These are phyloP conservation scores for Trichosporon asahii DNA, from an alignment of 1,284 basidiomycete species.

Conservation along the genomic window DNA sequence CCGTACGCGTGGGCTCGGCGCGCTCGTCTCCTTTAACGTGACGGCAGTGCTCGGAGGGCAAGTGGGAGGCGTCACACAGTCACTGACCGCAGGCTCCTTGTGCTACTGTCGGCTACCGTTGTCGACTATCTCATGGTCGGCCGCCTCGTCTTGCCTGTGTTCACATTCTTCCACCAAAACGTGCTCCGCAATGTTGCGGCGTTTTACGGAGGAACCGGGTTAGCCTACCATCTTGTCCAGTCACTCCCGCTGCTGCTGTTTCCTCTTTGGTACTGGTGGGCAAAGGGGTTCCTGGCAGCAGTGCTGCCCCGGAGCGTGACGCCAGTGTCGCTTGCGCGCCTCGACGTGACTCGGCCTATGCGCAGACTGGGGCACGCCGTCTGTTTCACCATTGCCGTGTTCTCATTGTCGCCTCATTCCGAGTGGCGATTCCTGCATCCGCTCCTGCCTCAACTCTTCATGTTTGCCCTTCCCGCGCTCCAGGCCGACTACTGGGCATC, in stretches of 20 bases:
- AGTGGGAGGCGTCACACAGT: neutral
- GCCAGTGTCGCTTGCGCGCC: conserved; percentile 24
- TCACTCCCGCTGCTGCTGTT: conserved; percentile 77
- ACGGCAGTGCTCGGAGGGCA: conserved; percentile 22
- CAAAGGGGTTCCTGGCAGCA: conserved; percentile 56
- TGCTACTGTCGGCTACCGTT: conserved; percentile 34
- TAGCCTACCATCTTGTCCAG: conserved; percentile 87
- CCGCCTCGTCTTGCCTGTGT: conserved; percentile 41
- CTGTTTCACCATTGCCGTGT: conserved; percentile 64
- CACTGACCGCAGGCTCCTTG: conserved; percentile 25
- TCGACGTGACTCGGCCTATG: conserved; percentile 41
- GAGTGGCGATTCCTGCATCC: conserved; percentile 98
- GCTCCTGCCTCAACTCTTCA: conserved; percentile 75
- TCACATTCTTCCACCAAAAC: conserved; percentile 74
- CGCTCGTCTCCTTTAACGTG: neutral
- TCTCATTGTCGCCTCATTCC: conserved; percentile 83
- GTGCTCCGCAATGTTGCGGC: conserved; percentile 80
- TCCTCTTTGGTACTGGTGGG: conserved; percentile 67
- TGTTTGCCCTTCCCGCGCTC: conserved; percentile 72
- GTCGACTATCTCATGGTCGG: conserved; percentile 47
- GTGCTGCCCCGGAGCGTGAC: conserved; percentile 42
- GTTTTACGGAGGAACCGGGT: conserved; percentile 87
- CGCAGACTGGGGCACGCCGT: conserved; percentile 58
- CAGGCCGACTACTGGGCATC: conserved; percentile 55
- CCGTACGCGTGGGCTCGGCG: neutral